Percentiles rank a stretch among this genome's conserved stretches.
Evolutionary conservation across 768 basidiomycete genomes (phyloP).

Genomic region (Xerocomellus dryophilus): DNA sequence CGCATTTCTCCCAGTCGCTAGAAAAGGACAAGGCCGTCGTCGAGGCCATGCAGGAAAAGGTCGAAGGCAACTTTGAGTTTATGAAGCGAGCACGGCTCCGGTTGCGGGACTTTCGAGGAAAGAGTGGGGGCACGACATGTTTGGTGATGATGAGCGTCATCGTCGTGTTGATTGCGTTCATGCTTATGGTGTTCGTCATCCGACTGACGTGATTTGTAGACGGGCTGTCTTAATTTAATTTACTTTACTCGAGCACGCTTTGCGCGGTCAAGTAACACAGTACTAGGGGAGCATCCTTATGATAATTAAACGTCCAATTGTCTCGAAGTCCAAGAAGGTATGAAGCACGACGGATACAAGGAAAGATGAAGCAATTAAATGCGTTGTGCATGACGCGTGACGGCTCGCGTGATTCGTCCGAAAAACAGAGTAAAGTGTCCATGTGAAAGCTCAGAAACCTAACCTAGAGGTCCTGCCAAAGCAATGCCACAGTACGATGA

Average conservation of each 20-base stretch:
- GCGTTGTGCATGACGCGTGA: background rate
- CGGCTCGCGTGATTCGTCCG: slow-evolving; percentile 3
- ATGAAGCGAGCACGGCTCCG: slow-evolving; percentile 66
- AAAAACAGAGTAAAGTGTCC: slow-evolving; percentile 9
- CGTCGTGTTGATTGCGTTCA: slow-evolving; percentile 64
- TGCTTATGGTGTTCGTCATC: slow-evolving; percentile 71
- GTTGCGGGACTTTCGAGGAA: slow-evolving; percentile 58
- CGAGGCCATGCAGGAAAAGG: slow-evolving; percentile 60
- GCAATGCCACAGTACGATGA: background rate
- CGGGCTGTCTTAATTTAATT: background rate
- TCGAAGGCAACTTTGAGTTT: slow-evolving; percentile 68
- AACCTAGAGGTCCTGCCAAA: slow-evolving; percentile 5
- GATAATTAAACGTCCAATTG: slow-evolving; percentile 2
- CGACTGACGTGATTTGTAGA: slow-evolving; percentile 46
- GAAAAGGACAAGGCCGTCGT: slow-evolving; percentile 73
- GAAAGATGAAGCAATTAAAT: slow-evolving; percentile 4
- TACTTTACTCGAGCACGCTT: slow-evolving; percentile 1
- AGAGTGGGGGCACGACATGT: slow-evolving; percentile 71
- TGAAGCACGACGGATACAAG: slow-evolving; percentile 1
- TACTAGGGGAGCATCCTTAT: slow-evolving; percentile 2
- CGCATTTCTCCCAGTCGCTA: slow-evolving; percentile 71
- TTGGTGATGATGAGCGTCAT: slow-evolving; percentile 61
- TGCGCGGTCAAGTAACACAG: background rate
- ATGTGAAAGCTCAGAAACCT: background rate
- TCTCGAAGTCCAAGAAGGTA: background rate